Conservation (phyloP, 2,329 filamentous ascomycete species). For the Atkinsonella texensis region DNA sequence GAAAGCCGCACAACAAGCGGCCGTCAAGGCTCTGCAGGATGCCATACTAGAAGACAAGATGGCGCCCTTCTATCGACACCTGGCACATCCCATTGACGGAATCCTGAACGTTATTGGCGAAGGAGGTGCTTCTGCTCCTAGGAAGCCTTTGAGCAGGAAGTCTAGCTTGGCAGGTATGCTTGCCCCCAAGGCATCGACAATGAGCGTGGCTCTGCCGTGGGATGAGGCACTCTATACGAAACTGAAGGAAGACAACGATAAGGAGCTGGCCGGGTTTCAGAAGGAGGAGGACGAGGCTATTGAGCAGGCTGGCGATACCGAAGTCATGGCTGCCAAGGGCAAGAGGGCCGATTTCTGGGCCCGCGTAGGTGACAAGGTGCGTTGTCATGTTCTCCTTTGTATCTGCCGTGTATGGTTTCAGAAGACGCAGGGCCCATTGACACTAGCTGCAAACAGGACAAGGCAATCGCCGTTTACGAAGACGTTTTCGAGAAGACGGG, state of each 20-base stretch:
- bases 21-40: conserved; percentile 66
- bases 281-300: conserved; percentile 88
- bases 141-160: conserved; percentile 54
- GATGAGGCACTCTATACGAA: conserved; percentile 78
- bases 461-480: conserved; percentile 86
- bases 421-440: background rate
- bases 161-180: conserved; percentile 64
- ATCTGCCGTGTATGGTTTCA: background rate
- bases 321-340: conserved; percentile 81
- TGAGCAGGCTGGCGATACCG: conserved; percentile 92
- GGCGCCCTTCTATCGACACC: conserved; percentile 75
- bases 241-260: conserved; percentile 65
- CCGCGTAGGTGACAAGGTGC: conserved; percentile 87
- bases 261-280: conserved; percentile 63
- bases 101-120: conserved; percentile 70
- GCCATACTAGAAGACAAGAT: conserved; percentile 76
- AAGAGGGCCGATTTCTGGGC: conserved; percentile 97
- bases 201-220: conserved; percentile 67
- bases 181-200: conserved; percentile 53
- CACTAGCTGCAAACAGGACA: conserved; percentile 49
- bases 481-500: conserved; percentile 94
- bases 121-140: conserved; percentile 32
- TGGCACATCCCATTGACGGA: conserved; percentile 71
- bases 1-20: conserved; percentile 52
- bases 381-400: conserved; percentile 6